Percentiles rank a stretch among this genome's conserved stretches.
These are phyloP conservation scores for Agrocybe chaxingu DNA, from an alignment of 768 basidiomycete genomes.

Conservation along the genomic window DNA sequence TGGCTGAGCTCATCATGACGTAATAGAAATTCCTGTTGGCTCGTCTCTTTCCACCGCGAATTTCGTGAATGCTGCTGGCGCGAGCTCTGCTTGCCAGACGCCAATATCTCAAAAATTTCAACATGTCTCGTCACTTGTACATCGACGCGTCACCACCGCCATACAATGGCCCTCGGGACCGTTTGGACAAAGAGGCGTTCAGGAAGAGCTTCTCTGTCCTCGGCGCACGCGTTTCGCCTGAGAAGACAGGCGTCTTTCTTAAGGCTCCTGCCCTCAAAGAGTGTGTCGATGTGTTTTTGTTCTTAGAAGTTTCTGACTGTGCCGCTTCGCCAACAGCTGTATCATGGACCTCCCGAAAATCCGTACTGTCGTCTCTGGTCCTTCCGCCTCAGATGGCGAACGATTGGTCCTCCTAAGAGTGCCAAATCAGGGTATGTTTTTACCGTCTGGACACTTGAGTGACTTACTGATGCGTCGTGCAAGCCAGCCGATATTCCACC, in stretches of 20 bases:
- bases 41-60: background rate
- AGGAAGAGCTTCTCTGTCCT: conserved; percentile 63
- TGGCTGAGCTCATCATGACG: too few relatives aligned
- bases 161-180: conserved; percentile 46
- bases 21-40: background rate
- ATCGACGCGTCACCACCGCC: conserved; percentile 39
- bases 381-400: conserved; percentile 41
- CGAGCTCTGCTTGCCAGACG: conserved; percentile 6
- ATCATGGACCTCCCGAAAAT: conserved; percentile 70
- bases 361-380: conserved; percentile 53
- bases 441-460: conserved; percentile 7
- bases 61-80: conserved; percentile 15
- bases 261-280: conserved; percentile 56
- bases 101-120: background rate
- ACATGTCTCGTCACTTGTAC: conserved; percentile 35
- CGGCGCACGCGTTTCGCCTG: conserved; percentile 60
- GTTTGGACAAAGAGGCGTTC: conserved; percentile 66
- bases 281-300: conserved; percentile 33
- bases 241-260: conserved; percentile 51
- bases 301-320: background rate
- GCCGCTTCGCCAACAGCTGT: conserved; percentile 33
- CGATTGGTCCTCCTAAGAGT: conserved; percentile 70
- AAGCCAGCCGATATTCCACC: conserved; percentile 69
- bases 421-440: conserved; percentile 51
- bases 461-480: conserved; percentile 18